Percentiles rank a stretch among this genome's conserved stretches.
phyloP scores from a whole-genome alignment of 176 grass and related monocot genomes.

The Eragrostis curvula region DNA sequence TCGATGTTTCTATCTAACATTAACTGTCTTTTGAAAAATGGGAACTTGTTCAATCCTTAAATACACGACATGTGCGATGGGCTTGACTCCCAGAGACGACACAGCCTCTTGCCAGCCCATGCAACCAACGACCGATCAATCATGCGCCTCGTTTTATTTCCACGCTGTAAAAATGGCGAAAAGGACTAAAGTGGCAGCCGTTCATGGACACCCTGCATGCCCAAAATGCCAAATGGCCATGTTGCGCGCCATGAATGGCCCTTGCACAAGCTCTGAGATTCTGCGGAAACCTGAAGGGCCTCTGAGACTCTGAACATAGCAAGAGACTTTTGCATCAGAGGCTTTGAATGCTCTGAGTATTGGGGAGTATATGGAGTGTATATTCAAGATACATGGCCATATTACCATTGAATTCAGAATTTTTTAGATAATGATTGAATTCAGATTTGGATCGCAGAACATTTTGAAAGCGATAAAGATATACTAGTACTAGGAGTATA shows the following conservation, averaged over 20 bases:
- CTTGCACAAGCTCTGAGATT: not conserved
- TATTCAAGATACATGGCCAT: slow-evolving; percentile 12
- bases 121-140: slow-evolving; percentile 20
- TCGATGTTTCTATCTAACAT: not conserved
- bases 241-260: slow-evolving; percentile 24
- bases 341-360: slow-evolving; percentile 24
- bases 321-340: no score
- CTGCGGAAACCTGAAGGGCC: not conserved
- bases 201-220: slow-evolving; percentile 32
- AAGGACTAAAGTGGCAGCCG: slow-evolving; percentile 4
- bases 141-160: slow-evolving; percentile 3
- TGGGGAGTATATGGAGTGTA: not conserved
- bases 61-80: slow-evolving; percentile 49
- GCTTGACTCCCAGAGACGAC: slow-evolving; percentile 36
- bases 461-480: not conserved
- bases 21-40: not conserved
- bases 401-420: not conserved
- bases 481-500: no score
- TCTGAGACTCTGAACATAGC: not conserved
- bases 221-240: slow-evolving; percentile 36
- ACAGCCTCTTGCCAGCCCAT: slow-evolving; percentile 23
- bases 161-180: slow-evolving; percentile 46
- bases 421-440: no score
- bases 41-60: not conserved
- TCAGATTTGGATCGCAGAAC: not conserved